Conservation (phyloP, 495 filamentous ascomycete genomes). For the Aspergillus olivimuriae region DNA sequence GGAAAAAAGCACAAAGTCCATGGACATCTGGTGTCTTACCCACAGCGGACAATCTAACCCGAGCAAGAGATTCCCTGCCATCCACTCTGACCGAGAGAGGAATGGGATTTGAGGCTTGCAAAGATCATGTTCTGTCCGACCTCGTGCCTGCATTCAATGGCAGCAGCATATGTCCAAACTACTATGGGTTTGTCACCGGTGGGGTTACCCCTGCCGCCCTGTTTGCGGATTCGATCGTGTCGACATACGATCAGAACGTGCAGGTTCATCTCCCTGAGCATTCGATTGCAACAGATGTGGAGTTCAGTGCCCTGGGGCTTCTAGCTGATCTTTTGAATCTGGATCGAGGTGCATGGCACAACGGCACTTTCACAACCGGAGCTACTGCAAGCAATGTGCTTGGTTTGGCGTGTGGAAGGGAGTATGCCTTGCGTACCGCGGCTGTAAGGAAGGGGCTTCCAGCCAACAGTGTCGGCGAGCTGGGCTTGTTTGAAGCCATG, state of each 20-base stretch:
- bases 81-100: slow-evolving; percentile 34
- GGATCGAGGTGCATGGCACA: slow-evolving; percentile 40
- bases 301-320: slow-evolving; percentile 62
- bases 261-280: slow-evolving; percentile 75
- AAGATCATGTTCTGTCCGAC: slow-evolving; percentile 48
- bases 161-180: slow-evolving; percentile 55
- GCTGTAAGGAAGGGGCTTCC: slow-evolving; percentile 28
- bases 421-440: slow-evolving; percentile 51
- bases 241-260: slow-evolving; percentile 76
- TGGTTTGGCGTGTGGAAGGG: slow-evolving; percentile 71
- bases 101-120: slow-evolving; percentile 36
- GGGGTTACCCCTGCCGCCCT: slow-evolving; percentile 73
- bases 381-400: slow-evolving; percentile 83
- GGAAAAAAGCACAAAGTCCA: slow-evolving; percentile 27
- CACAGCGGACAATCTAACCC: slow-evolving; percentile 21
- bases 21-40: slow-evolving; percentile 33
- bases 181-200: slow-evolving; percentile 88
- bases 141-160: slow-evolving; percentile 63
- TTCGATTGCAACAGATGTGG: slow-evolving; percentile 66
- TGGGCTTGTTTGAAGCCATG: slow-evolving; percentile 64
- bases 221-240: slow-evolving; percentile 78
- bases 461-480: slow-evolving; percentile 52
- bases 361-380: slow-evolving; percentile 77
- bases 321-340: slow-evolving; percentile 62
- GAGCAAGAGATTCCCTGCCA: slow-evolving; percentile 35